phyloP scores from a whole-genome alignment of 2,329 filamentous ascomycete genomes.

The Botryotinia calthae region DNA sequence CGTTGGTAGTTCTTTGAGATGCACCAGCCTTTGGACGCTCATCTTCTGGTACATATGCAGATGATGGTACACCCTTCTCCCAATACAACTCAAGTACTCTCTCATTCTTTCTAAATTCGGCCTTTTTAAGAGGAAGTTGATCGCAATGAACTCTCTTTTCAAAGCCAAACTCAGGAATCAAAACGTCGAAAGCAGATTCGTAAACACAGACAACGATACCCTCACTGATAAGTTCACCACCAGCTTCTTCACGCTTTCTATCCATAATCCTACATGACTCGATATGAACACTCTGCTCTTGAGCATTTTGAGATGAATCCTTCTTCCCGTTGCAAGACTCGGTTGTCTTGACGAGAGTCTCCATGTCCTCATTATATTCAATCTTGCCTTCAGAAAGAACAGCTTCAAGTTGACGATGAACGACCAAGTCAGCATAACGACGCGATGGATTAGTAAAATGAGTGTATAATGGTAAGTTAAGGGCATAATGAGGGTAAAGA shows the following conservation, averaged over 20 bases:
- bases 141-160: slow-evolving; percentile 99
- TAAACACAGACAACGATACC: slow-evolving; percentile 97
- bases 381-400: slow-evolving; percentile 77
- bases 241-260: slow-evolving; percentile 78
- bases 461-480: slow-evolving; percentile 92
- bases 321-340: slow-evolving; percentile 99
- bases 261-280: slow-evolving; percentile 97
- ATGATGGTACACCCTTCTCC: slow-evolving; percentile 98
- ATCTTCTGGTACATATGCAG: slow-evolving; percentile 93
- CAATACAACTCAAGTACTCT: slow-evolving; percentile 94
- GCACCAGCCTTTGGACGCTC: slow-evolving; percentile 83
- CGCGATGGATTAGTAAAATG: slow-evolving; percentile 96
- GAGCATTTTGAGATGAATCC: slow-evolving; percentile 93
- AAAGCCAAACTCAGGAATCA: slow-evolving; percentile 97
- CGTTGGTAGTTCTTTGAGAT: slow-evolving; percentile 71
- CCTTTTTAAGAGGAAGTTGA: slow-evolving; percentile 95
- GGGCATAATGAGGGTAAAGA: slow-evolving; percentile 81
- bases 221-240: slow-evolving; percentile 90
- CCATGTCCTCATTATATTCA: slow-evolving; percentile 86
- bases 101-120: slow-evolving; percentile 97
- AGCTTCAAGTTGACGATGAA: slow-evolving; percentile 90
- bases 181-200: slow-evolving; percentile 95
- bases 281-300: slow-evolving; percentile 98
- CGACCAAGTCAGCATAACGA: slow-evolving; percentile 90
- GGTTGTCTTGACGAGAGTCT: slow-evolving; percentile 84